These are phyloP conservation scores for Xylaria sp. DNA, from an alignment of 2,329 filamentous ascomycete genomes.

Conservation along the genomic window DNA sequence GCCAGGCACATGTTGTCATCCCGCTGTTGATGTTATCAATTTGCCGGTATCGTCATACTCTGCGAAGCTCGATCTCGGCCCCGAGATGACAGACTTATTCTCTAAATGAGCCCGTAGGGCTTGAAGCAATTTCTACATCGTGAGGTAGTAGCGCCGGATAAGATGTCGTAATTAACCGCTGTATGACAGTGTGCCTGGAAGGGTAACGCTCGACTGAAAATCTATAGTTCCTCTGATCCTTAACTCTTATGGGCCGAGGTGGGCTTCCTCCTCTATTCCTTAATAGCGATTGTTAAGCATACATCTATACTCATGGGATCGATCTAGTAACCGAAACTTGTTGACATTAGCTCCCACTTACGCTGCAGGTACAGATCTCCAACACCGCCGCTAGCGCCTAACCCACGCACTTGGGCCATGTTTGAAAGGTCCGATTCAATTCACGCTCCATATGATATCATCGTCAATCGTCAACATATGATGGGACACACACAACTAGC, in stretches of 20 bases:
- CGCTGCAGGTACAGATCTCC: too few relatives aligned
- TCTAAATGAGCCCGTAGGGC: neutral
- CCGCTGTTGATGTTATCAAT: neutral
- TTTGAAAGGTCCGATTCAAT: neutral
- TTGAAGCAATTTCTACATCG: neutral
- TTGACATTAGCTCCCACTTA: too few relatives aligned
- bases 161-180: constrained; percentile 29
- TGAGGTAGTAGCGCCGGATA: constrained; percentile 16
- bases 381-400: too few relatives aligned
- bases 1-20: neutral
- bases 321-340: too few relatives aligned
- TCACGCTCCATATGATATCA: too few relatives aligned
- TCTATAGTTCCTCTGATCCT: too few relatives aligned
- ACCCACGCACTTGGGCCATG: too few relatives aligned
- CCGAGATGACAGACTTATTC: neutral
- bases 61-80: neutral
- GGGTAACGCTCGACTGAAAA: neutral
- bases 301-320: neutral
- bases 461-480: too few relatives aligned
- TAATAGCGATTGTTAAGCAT: neutral
- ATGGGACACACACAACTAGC: neutral
- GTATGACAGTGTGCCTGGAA: neutral
- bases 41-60: neutral
- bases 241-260: neutral
- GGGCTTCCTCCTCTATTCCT: neutral